Base-by-base conservation (phyloP, 257 asterid species). In the Cynanchum wilfordii region DNA sequence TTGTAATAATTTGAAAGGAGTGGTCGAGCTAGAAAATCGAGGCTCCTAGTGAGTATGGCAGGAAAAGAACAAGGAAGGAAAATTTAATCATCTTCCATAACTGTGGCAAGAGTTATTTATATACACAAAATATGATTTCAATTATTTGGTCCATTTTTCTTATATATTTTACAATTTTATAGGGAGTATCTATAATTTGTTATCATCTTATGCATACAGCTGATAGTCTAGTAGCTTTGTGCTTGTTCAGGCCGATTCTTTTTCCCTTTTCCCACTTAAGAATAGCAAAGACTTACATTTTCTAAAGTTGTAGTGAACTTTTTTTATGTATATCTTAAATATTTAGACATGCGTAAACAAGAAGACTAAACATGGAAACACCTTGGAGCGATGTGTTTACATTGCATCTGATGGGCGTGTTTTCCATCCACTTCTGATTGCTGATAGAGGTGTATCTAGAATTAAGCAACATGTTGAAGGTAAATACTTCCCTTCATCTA, bases 341-440 rank as follows among this genome's bases (percentile, higher is more conserved):
- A 62, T 19, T 62, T 30, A 22, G 30, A 7, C 8, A 30, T 62
- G 29, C 66, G 16, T n/a, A 50, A 49, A 42, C 42, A 33, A 71
- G 69, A 25, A 38, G 19, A 45, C 8, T 68, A 73, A 70, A 79
- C 70, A n/a, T 62, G 24, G 55, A 76, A 75, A 44, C 77, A 59
- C 78, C 60, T 82, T 88, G 87, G 93, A 94, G 98, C 88, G 82
- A 6, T 94, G 93, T 87, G 96, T 91, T 78, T 88, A 94, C 85
- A 88, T 94, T 77, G 98, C 99, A 78, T 94, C 99, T 12, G 99
- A 91, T 85, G 99, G 99, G 25, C 99, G 99, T 75, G 97, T 94
- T 51, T 94, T 98, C 79, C 99, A 98, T 77, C 99, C 99, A 3
- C 87, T 94, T 76, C 95, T 94, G 56, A 91, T 94, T 77, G 98